phyloP scores from a whole-genome alignment of 306 rosid species.

The Citrullus colocynthis region DNA sequence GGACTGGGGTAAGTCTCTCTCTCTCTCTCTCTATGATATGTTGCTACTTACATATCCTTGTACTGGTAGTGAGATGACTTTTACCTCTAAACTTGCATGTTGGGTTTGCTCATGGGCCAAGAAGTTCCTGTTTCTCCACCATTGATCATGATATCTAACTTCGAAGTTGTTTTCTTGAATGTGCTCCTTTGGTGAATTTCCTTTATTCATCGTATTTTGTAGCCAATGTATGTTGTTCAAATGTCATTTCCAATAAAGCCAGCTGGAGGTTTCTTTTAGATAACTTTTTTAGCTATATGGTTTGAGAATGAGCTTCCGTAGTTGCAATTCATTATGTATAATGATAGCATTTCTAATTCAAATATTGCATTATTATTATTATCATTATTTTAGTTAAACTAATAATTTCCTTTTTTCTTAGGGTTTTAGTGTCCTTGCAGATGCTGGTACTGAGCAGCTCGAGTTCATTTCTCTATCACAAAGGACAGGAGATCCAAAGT shows the following conservation, averaged over 20 bases:
- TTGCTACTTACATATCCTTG: not conserved
- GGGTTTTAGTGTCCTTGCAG: constrained; percentile 93
- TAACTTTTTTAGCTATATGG: not conserved
- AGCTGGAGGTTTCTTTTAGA: not conserved
- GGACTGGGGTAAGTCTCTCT: constrained; percentile 76
- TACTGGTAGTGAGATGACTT: not conserved
- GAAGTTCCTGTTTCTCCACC: not conserved
- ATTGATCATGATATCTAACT: not conserved
- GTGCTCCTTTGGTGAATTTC: not conserved
- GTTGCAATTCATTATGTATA: not conserved
- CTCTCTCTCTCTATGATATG: constrained; percentile 11
- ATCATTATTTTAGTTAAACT: not conserved
- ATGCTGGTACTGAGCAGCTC: constrained; percentile 95
- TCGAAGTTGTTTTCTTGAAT: not conserved
- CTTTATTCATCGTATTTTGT: not conserved
- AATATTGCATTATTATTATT: not conserved
- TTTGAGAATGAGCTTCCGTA: not conserved
- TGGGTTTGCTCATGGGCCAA: constrained; percentile 12
- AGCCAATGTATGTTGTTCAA: not conserved
- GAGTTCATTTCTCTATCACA: constrained; percentile 95
- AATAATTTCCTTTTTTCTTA: constrained; percentile 20
- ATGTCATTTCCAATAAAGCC: not conserved
- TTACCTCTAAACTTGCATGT: not conserved
- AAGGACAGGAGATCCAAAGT: constrained; percentile 90
- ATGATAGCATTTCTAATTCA: constrained; percentile 13